Conservation (phyloP, 2,329 filamentous ascomycete genomes). For the Cryphonectria carpinicola region DNA sequence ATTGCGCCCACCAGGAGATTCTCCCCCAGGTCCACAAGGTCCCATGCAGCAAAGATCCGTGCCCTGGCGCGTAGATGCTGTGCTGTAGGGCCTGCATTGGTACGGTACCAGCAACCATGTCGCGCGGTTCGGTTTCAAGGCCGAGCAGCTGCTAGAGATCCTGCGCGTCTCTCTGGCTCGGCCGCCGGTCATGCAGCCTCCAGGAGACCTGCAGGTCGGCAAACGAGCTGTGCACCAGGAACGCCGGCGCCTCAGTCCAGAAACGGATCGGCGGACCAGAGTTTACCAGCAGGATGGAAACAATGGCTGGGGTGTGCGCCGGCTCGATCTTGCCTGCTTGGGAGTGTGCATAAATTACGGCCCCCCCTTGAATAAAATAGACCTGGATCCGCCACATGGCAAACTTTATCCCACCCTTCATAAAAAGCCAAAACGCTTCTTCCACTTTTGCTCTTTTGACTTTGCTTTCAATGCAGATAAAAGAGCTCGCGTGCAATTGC, state of each 20-base stretch:
- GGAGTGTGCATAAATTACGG: neutral
- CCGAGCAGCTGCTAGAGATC: neutral
- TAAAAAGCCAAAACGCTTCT: neutral
- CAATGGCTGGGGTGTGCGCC: neutral
- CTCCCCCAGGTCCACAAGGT: conserved; percentile 1
- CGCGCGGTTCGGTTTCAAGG: conserved; percentile 1
- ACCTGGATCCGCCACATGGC: neutral
- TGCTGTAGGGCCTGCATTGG: neutral
- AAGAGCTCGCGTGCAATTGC: neutral
- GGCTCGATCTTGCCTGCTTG: neutral
- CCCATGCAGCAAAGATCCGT: neutral
- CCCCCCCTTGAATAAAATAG: neutral
- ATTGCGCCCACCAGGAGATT: neutral
- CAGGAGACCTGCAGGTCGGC: conserved; percentile 11
- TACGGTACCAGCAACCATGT: neutral
- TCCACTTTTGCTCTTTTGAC: neutral
- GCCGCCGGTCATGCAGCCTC: conserved; percentile 1
- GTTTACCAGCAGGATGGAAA: conserved; percentile 9
- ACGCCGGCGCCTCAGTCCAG: neutral
- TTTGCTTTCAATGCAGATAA: neutral
- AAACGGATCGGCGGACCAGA: conserved; percentile 2
- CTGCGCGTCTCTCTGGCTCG: conserved; percentile 4
- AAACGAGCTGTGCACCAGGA: neutral
- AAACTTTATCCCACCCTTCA: neutral
- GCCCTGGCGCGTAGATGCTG: neutral